These are phyloP conservation scores for Quercus agrifolia DNA, from an alignment of 306 rosid genomes.

Conservation along the genomic window DNA sequence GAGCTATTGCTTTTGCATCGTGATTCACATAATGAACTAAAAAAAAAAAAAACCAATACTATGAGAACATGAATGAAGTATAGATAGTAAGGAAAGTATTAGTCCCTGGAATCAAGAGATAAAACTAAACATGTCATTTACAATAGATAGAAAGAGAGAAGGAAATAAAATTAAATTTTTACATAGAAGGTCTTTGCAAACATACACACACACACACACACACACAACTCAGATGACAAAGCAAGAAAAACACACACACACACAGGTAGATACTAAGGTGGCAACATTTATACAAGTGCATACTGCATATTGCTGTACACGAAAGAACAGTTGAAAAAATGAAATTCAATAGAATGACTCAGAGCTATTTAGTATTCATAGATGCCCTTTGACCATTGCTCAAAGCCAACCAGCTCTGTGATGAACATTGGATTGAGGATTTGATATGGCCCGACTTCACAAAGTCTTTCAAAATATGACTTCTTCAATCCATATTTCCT, in stretches of 20 bases:
- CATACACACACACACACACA: not conserved
- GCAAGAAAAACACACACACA: not conserved
- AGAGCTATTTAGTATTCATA: too few relatives aligned
- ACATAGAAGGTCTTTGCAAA: not conserved
- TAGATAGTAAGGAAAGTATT: too few relatives aligned
- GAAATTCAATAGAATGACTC: too few relatives aligned
- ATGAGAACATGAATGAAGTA: too few relatives aligned
- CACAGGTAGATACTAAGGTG: not conserved
- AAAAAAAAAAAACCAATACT: too few relatives aligned
- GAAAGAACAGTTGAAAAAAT: too few relatives aligned
- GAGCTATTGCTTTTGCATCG: too few relatives aligned
- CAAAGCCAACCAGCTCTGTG: not conserved
- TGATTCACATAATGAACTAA: too few relatives aligned
- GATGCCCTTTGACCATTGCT: too few relatives aligned
- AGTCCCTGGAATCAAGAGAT: too few relatives aligned
- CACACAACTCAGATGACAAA: not conserved
- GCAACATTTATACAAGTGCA: not conserved
- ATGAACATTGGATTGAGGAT: slow-evolving; percentile 1
- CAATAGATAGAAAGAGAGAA: not conserved
- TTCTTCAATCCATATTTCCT: slow-evolving; percentile 21
- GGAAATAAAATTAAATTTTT: not conserved
- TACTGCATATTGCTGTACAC: too few relatives aligned
- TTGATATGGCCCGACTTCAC: not conserved
- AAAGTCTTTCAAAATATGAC: slow-evolving; percentile 31
- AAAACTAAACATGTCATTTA: too few relatives aligned